Base-by-base conservation (phyloP, 2,329 filamentous ascomycete genomes). In the Alternaria arborescens region DNA sequence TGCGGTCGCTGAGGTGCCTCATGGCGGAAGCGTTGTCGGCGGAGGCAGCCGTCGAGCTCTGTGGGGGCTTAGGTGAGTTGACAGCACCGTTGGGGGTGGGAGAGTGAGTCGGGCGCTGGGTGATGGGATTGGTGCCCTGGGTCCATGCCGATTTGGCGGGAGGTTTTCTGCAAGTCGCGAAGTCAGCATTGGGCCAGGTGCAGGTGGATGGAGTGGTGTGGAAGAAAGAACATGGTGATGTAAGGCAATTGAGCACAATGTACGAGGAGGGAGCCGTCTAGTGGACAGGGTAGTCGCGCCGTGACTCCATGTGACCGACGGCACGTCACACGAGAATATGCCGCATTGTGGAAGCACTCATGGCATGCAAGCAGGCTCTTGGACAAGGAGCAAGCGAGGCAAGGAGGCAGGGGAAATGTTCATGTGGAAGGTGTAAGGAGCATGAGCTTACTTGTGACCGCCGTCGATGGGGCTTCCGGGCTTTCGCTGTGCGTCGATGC, bases 71-170 rank as follows among this genome's bases (percentile, higher is more conserved):
- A 53, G 80, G 61, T 38, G 72, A 54, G 55, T 66, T 78, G 66
- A 81, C 78, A 62, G 79, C 82, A 68, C 87, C 87, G 80, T 89
- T 89, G 65, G 83, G 81, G 60, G 83, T 81, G 60, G 77, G 73
- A 53, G 81, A 75, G 61, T 78, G 80, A 26, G 83, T 80, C 46
- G 83, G 75, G 67, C 85, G 84, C 68, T 88, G 85, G 20, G 85
- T 87, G 73, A 88, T 84, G 44, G 87, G 85, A 74, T 89, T 89
- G 55, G 84, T 83, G 69, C 85, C 86, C 71, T 84, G 82, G 50
- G 83, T 82, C 87, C 87, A 89, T 71, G 86, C 86, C 77, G 86
- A 88, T 67, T 84, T 85, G 48, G 83, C 67, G 30, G 81, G 75
- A 77, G 85, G 79, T 81, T 84, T 81, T 78, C 85, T 82, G 61